Evolutionary conservation across 495 filamentous ascomycete species (phyloP), one percentile per base, ranked within the genome.

Genomic region (Paragyromitra xinjiangensis): DNA sequence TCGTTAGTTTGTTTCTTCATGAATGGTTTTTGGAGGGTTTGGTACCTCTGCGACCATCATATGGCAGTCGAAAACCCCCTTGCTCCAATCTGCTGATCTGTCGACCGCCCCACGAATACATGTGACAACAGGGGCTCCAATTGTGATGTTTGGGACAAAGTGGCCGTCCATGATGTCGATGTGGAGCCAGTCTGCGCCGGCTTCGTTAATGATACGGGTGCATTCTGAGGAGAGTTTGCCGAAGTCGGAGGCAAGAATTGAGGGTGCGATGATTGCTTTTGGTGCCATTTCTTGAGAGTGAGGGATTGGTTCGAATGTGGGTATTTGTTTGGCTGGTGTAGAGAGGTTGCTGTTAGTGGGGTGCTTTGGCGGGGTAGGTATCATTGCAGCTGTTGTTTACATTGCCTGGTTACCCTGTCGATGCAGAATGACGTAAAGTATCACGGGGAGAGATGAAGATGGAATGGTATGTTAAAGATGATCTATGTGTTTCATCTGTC

Each of bases 1-100:
- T 8, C 66, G 42, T 59, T 50, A 40, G 42, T 65, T 6, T 34
- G 6, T 48, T 16, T 48, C 44, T 34, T 48, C 44, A 14, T 2
- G 3, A 16, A 8, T 53, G 0, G 26, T 39, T 22, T 50, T 29
- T 56, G 70, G 61, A 51, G 14, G n/a, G 61, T 48, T 42, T 71
- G 59, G 69, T 87, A 95, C 94, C 92, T 99, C 95, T 80, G 92
- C 90, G 80, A 99, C 97, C 95, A 99, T 99, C 96, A 99, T 98
- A 84, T 99, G 95, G 88, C 95, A 99, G 85, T 99, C 95, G 81
- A 99, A 99, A 37, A 95, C 97, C 29, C 95, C 95, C 81, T 89
- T 91, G 3, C 91, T 92, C 77, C 89, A 84, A 45, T 86, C 80
- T 68, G 84, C 81, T 34, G 80, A 78, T 22, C 87, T 86, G 66